Conservation (phyloP, 768 basidiomycete genomes). For the Boletus rubroflammeus region DNA sequence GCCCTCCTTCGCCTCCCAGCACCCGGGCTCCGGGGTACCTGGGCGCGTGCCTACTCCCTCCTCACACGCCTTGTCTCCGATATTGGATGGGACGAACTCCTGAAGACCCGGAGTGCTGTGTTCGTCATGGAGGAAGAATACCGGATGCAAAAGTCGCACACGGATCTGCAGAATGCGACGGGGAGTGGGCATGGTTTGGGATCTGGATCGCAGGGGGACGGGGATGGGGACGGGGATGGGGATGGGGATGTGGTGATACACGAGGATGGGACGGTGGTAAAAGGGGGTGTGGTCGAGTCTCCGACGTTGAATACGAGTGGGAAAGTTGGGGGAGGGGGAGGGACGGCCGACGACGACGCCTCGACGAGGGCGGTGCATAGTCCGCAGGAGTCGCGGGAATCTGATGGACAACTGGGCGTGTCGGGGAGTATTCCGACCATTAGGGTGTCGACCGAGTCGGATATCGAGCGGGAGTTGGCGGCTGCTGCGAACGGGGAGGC, state of each 20-base stretch:
- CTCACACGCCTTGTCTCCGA: slow-evolving; percentile 88
- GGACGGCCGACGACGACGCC: slow-evolving; percentile 62
- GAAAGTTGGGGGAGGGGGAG: too few species aligned
- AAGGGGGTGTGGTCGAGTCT: slow-evolving; percentile 11
- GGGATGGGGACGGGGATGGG: slow-evolving; percentile 24
- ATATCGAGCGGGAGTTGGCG: slow-evolving; percentile 44
- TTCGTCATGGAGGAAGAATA: slow-evolving; percentile 99
- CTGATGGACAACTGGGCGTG: slow-evolving; percentile 24
- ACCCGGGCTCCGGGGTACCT: slow-evolving; percentile 91
- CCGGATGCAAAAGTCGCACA: slow-evolving; percentile 88
- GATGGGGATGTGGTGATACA: slow-evolving; percentile 48
- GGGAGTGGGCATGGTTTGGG: slow-evolving; percentile 20
- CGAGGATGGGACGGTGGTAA: slow-evolving; percentile 56
- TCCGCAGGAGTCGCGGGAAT: slow-evolving; percentile 22
- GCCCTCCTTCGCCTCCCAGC: slow-evolving; percentile 93
- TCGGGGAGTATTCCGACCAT: slow-evolving; percentile 58
- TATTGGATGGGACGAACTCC: slow-evolving; percentile 98
- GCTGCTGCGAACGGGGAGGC: slow-evolving; percentile 27
- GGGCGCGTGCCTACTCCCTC: slow-evolving; percentile 90
- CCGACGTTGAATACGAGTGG: neutral
- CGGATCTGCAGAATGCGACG: slow-evolving; percentile 51
- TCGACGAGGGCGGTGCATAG: slow-evolving; percentile 60
- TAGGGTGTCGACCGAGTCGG: slow-evolving; percentile 70
- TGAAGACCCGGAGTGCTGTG: slow-evolving; percentile 89
- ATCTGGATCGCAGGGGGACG: slow-evolving; percentile 20